phyloP scores from a whole-genome alignment of 441 rosid species.

The Oxalis stricta region DNA sequence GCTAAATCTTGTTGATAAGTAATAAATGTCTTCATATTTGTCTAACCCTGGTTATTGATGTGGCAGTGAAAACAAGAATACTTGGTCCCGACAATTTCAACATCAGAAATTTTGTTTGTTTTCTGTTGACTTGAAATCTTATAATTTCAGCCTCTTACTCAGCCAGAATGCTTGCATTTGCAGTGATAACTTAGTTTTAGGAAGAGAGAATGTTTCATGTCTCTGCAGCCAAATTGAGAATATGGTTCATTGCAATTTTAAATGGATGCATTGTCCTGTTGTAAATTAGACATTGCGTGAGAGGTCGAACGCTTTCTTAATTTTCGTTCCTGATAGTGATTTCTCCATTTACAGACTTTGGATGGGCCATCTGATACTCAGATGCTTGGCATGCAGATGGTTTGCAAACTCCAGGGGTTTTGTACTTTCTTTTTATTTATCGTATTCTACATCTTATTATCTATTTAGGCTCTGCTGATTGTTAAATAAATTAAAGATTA shows the following conservation, averaged over 20 bases:
- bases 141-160: no score
- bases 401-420: constrained; percentile 69
- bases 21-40: no score
- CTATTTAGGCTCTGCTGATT: neutral
- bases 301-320: neutral
- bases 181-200: neutral
- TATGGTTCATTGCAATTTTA: no score
- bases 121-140: neutral
- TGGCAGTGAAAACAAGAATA: constrained; percentile 43
- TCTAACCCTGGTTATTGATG: no score
- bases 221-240: neutral
- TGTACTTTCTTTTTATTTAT: constrained; percentile 14
- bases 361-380: constrained; percentile 44
- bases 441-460: neutral
- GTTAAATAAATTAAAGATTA: neutral
- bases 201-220: neutral
- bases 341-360: constrained; percentile 23
- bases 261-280: neutral
- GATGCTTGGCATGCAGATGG: constrained; percentile 31
- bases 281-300: neutral
- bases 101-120: constrained; percentile 37
- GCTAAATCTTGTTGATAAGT: no score
- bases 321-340: constrained; percentile 1
- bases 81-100: constrained; percentile 28
- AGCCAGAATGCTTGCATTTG: neutral